Base-by-base conservation (phyloP, 1,139 yeast species). In the Suhomyces maxii region DNA sequence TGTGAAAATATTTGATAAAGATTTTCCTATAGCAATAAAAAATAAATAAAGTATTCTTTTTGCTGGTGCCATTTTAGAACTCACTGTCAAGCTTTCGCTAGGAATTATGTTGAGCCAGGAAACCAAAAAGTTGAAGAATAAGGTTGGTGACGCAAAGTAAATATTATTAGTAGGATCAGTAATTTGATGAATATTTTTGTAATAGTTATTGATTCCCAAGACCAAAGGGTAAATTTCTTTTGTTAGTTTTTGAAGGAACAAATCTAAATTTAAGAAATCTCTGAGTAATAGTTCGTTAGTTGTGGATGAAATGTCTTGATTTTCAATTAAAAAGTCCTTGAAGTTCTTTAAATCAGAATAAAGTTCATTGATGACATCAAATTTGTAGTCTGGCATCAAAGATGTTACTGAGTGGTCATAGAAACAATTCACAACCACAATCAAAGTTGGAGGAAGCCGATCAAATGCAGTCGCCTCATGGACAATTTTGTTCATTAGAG, bases 91-190 rank as follows among this genome's bases (percentile, higher is more conserved):
- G 9, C 67, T 63, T 35, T 69, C 69, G 38, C 70, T 63, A 0
- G 78, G 77, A 40, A 64, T 60, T 44, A 67, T 60, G 35, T 60
- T 65, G 47, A 69, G 67, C 75, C 77, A 73, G 30, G 61, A 60
- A 25, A 58, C 63, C 13, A 69, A 42, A 41, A 72, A 45, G 32
- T 71, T 65, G 52, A 67, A 73, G n/a, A 69, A 51, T 32, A 68
- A 53, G 6, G 59, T 55, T 9, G 63, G 62, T 10, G 69, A 63
- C 0, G 63, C 53, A 53, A 55, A 63, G 46, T 51, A 51, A 37
- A 67, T 49, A 39, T 54, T 58, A 28, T 51, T 38, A 7, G 54
- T 33, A 5, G 45, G 39, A 32, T 59, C 62, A 30, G 50, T 40
- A 12, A 53, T 53, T 12, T 54, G 50, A 37, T 61, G 37, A 18